Conservation (phyloP, 2,329 filamentous ascomycete genomes). For the Ciborinia camelliae region DNA sequence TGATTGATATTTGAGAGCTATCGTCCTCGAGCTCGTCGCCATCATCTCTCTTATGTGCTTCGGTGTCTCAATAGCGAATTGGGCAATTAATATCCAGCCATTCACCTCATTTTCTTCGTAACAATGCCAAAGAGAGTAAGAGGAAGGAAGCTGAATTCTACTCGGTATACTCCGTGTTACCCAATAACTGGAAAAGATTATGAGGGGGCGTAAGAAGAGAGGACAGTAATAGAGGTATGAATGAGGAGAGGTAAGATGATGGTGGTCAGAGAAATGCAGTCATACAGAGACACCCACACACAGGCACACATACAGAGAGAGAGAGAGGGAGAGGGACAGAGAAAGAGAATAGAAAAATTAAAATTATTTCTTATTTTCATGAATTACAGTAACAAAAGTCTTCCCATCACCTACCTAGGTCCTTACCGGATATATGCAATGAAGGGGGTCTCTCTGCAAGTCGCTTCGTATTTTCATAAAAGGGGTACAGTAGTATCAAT, state of each 20-base stretch:
- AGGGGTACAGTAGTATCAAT: background rate
- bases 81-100: constrained; percentile 5
- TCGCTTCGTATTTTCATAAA: background rate
- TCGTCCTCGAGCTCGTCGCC: background rate
- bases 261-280: constrained; percentile 17
- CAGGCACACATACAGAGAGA: background rate
- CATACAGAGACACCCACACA: constrained; percentile 2
- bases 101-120: background rate
- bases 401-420: too few relatives aligned
- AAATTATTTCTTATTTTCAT: too few relatives aligned
- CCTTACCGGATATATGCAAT: background rate
- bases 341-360: too few relatives aligned
- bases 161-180: constrained; percentile 11
- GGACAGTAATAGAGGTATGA: background rate
- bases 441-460: background rate
- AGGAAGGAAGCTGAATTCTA: background rate
- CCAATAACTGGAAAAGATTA: background rate
- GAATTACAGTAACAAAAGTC: too few relatives aligned
- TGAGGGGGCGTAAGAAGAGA: constrained; percentile 3
- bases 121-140: background rate
- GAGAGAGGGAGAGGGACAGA: background rate
- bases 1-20: background rate
- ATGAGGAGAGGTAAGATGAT: constrained; percentile 2
- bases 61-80: constrained; percentile 11
- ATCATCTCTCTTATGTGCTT: background rate